Evolutionary conservation across 2,329 filamentous ascomycete species (phyloP).

Genomic region (Boeremia lycopersici): DNA sequence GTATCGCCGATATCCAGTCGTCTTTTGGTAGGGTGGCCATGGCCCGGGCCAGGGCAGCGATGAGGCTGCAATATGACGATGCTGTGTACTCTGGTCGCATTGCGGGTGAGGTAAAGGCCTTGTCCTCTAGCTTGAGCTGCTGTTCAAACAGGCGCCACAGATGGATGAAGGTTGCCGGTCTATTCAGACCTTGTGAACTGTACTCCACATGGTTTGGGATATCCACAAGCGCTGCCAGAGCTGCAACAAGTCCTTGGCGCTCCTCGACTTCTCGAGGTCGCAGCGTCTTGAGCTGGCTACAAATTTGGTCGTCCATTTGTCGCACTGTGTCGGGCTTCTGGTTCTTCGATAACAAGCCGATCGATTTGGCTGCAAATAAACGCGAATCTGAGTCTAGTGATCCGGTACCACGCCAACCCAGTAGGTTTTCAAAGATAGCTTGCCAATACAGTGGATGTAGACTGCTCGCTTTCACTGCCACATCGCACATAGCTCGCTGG

Average conservation of each 20-base stretch:
- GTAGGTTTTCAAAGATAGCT: conserved; percentile 71
- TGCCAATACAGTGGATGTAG: conserved; percentile 69
- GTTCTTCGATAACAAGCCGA: conserved; percentile 63
- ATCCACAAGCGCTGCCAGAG: conserved; percentile 49
- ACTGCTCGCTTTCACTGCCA: conserved; percentile 71
- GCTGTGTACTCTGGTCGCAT: conserved; percentile 69
- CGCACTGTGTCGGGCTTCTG: conserved; percentile 37
- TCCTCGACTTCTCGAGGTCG: conserved; percentile 69
- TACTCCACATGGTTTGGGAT: neutral
- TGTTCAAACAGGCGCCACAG: conserved; percentile 42
- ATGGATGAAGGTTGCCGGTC: conserved; percentile 21
- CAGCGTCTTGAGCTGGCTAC: conserved; percentile 54
- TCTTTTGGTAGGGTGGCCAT: conserved; percentile 12
- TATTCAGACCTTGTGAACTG: neutral
- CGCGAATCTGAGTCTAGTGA: conserved; percentile 77
- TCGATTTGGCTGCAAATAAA: conserved; percentile 71
- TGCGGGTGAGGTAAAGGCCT: conserved; percentile 47
- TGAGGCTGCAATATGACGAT: conserved; percentile 65
- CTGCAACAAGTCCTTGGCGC: conserved; percentile 69
- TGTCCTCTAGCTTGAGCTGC: conserved; percentile 46
- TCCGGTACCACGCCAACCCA: conserved; percentile 87
- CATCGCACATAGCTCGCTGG: conserved; percentile 78
- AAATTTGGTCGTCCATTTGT: conserved; percentile 52
- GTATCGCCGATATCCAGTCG: conserved; percentile 13
- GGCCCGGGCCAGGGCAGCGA: conserved; percentile 45